Evolutionary conservation across 805 yeast genomes (phyloP).

Genomic region (Candida nemodendra): DNA sequence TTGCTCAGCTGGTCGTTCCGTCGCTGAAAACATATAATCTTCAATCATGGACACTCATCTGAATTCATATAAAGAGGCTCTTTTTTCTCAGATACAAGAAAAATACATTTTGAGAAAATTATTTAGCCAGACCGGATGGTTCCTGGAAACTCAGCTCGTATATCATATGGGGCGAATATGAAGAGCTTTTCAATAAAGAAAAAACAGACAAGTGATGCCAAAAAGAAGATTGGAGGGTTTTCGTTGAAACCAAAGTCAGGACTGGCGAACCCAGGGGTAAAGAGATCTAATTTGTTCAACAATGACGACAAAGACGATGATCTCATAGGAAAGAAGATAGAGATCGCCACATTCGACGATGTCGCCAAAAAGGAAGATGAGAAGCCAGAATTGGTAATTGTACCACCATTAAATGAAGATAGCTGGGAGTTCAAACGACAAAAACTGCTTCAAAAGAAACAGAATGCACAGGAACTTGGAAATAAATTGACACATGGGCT

Average conservation of each 20-base stretch:
- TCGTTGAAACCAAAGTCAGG: slow-evolving; percentile 25
- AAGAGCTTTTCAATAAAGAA: slow-evolving; percentile 40
- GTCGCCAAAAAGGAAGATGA: slow-evolving; percentile 4
- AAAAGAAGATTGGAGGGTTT: slow-evolving; percentile 32
- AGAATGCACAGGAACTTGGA: background rate
- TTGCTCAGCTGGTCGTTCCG: no score
- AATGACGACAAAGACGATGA: slow-evolving; percentile 6
- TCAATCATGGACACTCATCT: no score
- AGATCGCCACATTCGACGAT: slow-evolving; percentile 33
- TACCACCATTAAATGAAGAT: slow-evolving; percentile 14
- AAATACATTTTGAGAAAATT: background rate
- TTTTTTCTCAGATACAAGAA: background rate
- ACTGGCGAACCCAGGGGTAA: background rate
- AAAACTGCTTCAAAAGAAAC: slow-evolving; percentile 6
- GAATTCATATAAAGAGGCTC: no score
- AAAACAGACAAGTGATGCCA: slow-evolving; percentile 12
- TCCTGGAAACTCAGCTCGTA: no score
- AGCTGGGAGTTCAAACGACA: slow-evolving; percentile 26
- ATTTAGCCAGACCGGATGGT: background rate
- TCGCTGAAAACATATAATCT: no score
- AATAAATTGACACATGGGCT: background rate
- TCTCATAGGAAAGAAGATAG: slow-evolving; percentile 24
- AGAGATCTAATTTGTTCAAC: slow-evolving; percentile 8
- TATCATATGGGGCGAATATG: slow-evolving; percentile 24
- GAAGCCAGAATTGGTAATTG: slow-evolving; percentile 22